phyloP scores from a whole-genome alignment of 2,329 filamentous ascomycete species.

The Phialocephala sp. region DNA sequence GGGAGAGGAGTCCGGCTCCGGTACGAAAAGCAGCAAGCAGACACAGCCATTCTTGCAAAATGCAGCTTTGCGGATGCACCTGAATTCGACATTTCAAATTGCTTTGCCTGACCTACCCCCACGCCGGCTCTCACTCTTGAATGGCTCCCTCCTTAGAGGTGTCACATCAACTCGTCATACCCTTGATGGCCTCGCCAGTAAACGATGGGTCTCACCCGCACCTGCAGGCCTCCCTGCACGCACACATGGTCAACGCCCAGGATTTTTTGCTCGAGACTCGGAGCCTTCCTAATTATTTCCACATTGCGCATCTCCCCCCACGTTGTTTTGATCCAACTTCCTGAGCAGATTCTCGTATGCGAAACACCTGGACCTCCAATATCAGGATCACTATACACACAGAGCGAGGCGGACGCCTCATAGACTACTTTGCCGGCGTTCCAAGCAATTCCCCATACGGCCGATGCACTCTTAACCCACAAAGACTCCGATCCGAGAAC shows the following conservation, averaged over 20 bases:
- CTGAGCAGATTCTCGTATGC: conserved; percentile 9
- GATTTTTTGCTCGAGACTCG: conserved; percentile 10
- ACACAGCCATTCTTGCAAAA: conserved; percentile 10
- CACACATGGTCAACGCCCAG: conserved; percentile 21
- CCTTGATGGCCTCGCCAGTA: conserved; percentile 24
- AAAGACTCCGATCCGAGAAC: conserved; percentile 15
- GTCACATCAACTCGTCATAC: conserved; percentile 35
- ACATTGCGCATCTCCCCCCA: conserved; percentile 23
- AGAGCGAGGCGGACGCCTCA: neutral
- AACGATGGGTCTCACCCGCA: conserved; percentile 29
- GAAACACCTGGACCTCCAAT: conserved; percentile 13
- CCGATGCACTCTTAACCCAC: conserved; percentile 8
- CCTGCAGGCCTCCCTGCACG: conserved; percentile 29
- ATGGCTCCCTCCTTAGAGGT: conserved; percentile 29
- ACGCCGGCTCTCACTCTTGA: conserved; percentile 18
- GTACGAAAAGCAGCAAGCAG: conserved; percentile 5
- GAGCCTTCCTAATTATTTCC: conserved; percentile 13
- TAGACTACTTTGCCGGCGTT: conserved; percentile 9
- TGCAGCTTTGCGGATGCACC: conserved; percentile 6
- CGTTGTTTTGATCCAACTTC: conserved; percentile 13
- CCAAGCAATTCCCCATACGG: conserved; percentile 3
- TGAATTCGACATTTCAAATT: conserved; percentile 26
- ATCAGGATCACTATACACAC: conserved; percentile 8
- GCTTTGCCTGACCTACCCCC: conserved; percentile 27
- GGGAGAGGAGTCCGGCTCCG: conserved; percentile 4